Evolutionary conservation across 371 early-diverging fungal species (phyloP).

Genomic region (Apophysomyces trapeziformis): DNA sequence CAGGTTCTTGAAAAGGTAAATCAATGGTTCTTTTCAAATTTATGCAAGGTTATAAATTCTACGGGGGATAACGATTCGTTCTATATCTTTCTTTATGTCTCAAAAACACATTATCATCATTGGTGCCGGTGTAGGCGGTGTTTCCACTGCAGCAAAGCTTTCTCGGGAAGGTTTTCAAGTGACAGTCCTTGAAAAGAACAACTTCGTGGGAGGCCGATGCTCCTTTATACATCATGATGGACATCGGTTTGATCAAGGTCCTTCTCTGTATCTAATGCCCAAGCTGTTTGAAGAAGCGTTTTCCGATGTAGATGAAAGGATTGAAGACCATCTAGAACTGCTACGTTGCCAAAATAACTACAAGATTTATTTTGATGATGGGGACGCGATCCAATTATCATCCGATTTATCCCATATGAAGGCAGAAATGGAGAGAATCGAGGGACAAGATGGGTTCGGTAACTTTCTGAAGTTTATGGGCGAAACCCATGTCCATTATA

Average conservation of each 20-base stretch:
- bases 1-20: neutral
- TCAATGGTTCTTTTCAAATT: neutral
- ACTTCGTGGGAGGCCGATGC: slow-evolving; percentile 61
- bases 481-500: slow-evolving; percentile 63
- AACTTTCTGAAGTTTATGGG: slow-evolving; percentile 52
- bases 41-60: neutral
- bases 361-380: slow-evolving; percentile 62
- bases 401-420: slow-evolving; percentile 60
- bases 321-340: slow-evolving; percentile 57
- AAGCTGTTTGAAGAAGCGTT: slow-evolving; percentile 59
- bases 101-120: slow-evolving; percentile 52
- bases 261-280: slow-evolving; percentile 68
- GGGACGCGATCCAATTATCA: slow-evolving; percentile 51
- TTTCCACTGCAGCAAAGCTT: slow-evolving; percentile 62
- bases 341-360: slow-evolving; percentile 66
- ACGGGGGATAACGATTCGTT: neutral
- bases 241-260: slow-evolving; percentile 68
- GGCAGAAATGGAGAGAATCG: slow-evolving; percentile 57
- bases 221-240: slow-evolving; percentile 57
- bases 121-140: slow-evolving; percentile 67
- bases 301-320: slow-evolving; percentile 57
- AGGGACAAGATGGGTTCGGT: slow-evolving; percentile 49
- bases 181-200: slow-evolving; percentile 66
- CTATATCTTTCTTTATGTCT: slow-evolving; percentile 13
- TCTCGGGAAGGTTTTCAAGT: slow-evolving; percentile 59